Base-by-base conservation (phyloP, 148 eudicot species). In the Silene latifolia region DNA sequence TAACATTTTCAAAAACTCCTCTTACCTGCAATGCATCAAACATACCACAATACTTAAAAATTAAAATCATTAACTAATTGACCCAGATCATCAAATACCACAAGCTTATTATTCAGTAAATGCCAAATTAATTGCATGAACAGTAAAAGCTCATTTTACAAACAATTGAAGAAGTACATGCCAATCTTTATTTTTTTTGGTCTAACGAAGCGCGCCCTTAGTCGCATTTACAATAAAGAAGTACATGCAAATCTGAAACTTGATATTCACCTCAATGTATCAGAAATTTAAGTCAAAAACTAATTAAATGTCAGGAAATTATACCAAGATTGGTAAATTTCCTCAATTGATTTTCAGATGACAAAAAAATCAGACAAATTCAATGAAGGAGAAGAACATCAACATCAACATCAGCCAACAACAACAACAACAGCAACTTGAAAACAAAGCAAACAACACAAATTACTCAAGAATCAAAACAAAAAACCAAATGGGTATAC, bases 1-100 rank as follows among this genome's bases (percentile, higher is more conserved):
- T 85, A 90, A 76, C 91, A 90, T 90, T 79, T 25, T 85, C 74
- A 48, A 61, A 65, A 73, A 13, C 54, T 17, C 32, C 54, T 69
- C 25, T 71, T 71, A 56, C 65, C 79, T 76, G 82, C 67, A 64
- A 56, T 53, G 21, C 23, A 78, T 56, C 71, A 65, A 64, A 32
- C 35, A 39, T 7, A 17, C 12, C 8, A 66, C 42, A 35, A 18
- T 35, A 66, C 44, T 18, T 17, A 65, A 32, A 32, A n/a, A 4
- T 4, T 1, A 27, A 32, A 32, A 66, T 66, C 48, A 35, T 32
- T 35, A 19, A 66, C 5, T 19, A 20, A 73, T 73, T 60, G 24
- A 61, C 48, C 48, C 17, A n/a, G 72, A 69, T 47, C 42, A 69
- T 47, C 24, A 4, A 46, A 19, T 10, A 13, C 44, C 14, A 25